phyloP scores from a whole-genome alignment of 352 stramenopile species.

The Pythium volutum region DNA sequence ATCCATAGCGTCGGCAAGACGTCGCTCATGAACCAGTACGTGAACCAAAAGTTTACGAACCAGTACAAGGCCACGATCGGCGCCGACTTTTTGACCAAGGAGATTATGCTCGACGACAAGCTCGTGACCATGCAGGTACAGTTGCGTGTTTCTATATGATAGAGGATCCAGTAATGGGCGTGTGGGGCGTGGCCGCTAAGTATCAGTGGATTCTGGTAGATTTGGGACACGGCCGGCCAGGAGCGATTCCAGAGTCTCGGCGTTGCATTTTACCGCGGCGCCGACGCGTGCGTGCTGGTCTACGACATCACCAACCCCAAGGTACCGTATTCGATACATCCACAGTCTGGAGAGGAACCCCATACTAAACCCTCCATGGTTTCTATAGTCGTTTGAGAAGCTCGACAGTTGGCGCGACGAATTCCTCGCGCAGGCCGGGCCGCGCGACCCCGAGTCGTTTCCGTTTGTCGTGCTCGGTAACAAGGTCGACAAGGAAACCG shows the following conservation, averaged over 20 bases:
- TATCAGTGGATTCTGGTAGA: conserved; percentile 57
- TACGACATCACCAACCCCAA: conserved; percentile 99
- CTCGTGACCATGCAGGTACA: conserved; percentile 92
- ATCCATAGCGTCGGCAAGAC: conserved; percentile 95
- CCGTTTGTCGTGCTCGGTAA: conserved; percentile 99
- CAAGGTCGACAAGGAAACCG: conserved; percentile 95
- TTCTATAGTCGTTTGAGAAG: conserved; percentile 94
- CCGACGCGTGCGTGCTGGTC: conserved; percentile 97
- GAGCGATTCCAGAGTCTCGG: conserved; percentile 98
- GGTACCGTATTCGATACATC: conserved; percentile 22
- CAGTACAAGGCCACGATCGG: conserved; percentile 99
- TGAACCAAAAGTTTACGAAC: conserved; percentile 98
- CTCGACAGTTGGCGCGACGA: conserved; percentile 97
- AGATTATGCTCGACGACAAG: conserved; percentile 95
- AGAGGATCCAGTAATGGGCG: too few species aligned
- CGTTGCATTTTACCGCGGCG: conserved; percentile 97
- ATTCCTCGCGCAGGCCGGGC: conserved; percentile 93
- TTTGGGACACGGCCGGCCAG: conserved; percentile 99
- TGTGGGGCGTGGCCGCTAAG: too few species aligned
- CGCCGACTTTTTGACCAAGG: conserved; percentile 98
- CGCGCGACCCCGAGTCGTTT: conserved; percentile 91
- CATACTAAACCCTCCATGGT: not conserved
- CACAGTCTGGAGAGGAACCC: not conserved
- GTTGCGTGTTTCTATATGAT: not conserved
- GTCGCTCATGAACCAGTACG: conserved; percentile 99